These are phyloP conservation scores for Thozetella sp. DNA, from an alignment of 495 filamentous ascomycete genomes.

Conservation along the genomic window DNA sequence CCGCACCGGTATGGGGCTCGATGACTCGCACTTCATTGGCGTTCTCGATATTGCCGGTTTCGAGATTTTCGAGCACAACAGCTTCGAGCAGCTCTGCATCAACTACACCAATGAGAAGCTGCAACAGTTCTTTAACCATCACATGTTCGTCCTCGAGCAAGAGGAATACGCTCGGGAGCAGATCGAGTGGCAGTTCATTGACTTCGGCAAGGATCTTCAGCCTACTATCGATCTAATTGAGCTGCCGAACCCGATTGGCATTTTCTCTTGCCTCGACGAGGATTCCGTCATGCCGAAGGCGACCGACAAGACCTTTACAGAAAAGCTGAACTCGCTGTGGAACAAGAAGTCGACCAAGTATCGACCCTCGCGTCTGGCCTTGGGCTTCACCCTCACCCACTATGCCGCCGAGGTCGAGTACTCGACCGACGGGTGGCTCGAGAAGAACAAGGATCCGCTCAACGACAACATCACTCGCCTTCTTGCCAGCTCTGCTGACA, in stretches of 20 bases:
- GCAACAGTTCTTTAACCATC: conserved; percentile 99
- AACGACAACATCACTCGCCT: conserved; percentile 95
- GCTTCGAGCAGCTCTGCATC: conserved; percentile 99
- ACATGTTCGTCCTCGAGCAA: conserved; percentile 99
- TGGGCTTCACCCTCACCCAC: conserved; percentile 97
- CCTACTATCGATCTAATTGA: conserved; percentile 99
- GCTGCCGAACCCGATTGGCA: conserved; percentile 93
- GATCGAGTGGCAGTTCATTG: conserved; percentile 99
- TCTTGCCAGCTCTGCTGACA: conserved; percentile 78
- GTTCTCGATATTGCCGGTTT: conserved; percentile 99
- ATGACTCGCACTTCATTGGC: conserved; percentile 94
- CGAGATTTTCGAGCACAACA: conserved; percentile 98
- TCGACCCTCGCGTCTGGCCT: conserved; percentile 79
- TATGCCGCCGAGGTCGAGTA: conserved; percentile 99
- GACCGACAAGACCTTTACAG: conserved; percentile 94
- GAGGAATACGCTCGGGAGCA: conserved; percentile 98
- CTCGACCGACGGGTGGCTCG: conserved; percentile 90
- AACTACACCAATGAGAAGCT: conserved; percentile 99
- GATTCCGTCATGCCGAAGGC: conserved; percentile 99
- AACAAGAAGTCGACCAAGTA: conserved; percentile 96
- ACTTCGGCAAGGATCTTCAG: conserved; percentile 96
- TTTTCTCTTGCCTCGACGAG: conserved; percentile 98
- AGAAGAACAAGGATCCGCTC: conserved; percentile 98
- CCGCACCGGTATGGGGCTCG: conserved; percentile 70
- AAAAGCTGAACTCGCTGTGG: conserved; percentile 96